Conservation (phyloP, 2,329 filamentous ascomycete species). For the Hortaea werneckii region DNA sequence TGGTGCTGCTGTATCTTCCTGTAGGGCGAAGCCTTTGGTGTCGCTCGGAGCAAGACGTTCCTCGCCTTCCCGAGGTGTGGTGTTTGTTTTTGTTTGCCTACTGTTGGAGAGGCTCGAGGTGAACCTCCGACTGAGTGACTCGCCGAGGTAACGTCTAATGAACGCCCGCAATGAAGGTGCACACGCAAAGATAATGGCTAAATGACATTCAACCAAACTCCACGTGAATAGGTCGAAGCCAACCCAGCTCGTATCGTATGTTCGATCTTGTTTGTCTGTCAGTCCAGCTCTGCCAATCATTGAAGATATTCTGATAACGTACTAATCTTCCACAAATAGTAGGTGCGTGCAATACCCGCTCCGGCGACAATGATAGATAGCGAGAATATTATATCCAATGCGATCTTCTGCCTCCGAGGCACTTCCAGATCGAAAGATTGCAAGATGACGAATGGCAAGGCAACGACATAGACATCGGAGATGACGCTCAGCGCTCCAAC, state of each 20-base stretch:
- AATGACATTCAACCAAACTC: conserved; percentile 19
- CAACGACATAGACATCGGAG: conserved; percentile 13
- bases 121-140: conserved; percentile 1
- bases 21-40: too few species aligned
- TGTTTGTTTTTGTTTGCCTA: too few species aligned
- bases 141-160: conserved; percentile 17
- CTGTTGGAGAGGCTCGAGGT: not conserved
- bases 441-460: conserved; percentile 29
- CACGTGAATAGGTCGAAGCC: conserved; percentile 20
- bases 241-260: conserved; percentile 15
- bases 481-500: conserved; percentile 11
- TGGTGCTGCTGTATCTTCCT: too few species aligned
- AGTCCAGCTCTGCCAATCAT: not conserved
- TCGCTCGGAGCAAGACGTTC: too few species aligned
- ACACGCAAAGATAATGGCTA: conserved; percentile 23
- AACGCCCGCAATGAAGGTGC: conserved; percentile 20
- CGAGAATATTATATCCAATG: conserved; percentile 13
- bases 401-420: conserved; percentile 11
- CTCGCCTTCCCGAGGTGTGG: too few species aligned
- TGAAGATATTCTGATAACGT: not conserved
- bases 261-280: not conserved
- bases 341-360: conserved; percentile 24
- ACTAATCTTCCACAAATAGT: conserved; percentile 17
- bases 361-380: conserved; percentile 21
- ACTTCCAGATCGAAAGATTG: conserved; percentile 31